phyloP scores from a whole-genome alignment of 441 rosid genomes.

The Rhodomyrtus psidioides region DNA sequence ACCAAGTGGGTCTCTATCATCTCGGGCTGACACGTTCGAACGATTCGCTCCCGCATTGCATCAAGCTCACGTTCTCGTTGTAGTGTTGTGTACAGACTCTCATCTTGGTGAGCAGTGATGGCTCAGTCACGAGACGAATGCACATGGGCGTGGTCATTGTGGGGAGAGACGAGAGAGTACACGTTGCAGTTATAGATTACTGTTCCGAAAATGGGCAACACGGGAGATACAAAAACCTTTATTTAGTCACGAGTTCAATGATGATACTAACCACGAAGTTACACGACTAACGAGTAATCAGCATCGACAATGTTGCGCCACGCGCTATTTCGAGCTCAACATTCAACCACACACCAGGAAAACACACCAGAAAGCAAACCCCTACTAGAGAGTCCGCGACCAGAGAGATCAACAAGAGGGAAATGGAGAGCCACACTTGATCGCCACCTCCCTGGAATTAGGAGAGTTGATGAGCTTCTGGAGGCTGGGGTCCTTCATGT shows the following conservation, averaged over 20 bases:
- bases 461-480: conserved; percentile 24
- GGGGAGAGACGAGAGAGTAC: neutral
- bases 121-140: neutral
- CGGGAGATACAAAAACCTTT: neutral
- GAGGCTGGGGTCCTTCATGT: conserved; percentile 21
- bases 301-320: neutral
- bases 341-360: neutral
- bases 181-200: neutral
- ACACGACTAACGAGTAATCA: neutral
- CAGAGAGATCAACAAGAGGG: conserved; percentile 20
- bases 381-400: neutral
- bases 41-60: neutral
- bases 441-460: conserved; percentile 22
- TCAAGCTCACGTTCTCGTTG: neutral
- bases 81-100: neutral
- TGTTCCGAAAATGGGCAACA: neutral
- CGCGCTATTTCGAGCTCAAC: neutral
- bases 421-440: conserved; percentile 23
- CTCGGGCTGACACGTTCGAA: neutral
- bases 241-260: neutral
- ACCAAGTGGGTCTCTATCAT: neutral
- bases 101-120: neutral
- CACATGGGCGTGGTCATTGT: neutral
- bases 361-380: neutral
- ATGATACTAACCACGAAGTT: neutral